Percentiles rank a stretch among this genome's conserved stretches.
Evolutionary conservation across 1,284 basidiomycete species (phyloP).

Genomic region (Mycosarcoma mackinlayi): DNA sequence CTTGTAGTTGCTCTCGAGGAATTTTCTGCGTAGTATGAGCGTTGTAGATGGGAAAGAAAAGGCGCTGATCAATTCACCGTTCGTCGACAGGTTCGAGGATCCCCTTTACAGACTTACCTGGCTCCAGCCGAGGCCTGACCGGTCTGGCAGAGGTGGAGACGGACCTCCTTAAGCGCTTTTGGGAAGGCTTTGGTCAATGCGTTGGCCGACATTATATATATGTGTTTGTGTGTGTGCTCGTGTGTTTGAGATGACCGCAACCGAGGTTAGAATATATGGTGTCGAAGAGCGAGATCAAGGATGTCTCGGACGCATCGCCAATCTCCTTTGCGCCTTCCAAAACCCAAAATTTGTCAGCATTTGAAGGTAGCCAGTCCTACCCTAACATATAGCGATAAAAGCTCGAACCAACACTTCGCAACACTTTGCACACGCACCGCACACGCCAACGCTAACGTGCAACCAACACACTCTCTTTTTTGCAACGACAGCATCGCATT

Average conservation of each 20-base stretch:
- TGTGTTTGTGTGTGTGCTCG: too few species aligned
- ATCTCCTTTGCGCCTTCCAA: neutral
- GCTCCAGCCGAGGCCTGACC: slow-evolving; percentile 62
- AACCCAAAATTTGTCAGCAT: slow-evolving; percentile 31
- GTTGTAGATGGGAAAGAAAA: too few species aligned
- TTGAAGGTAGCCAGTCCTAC: neutral
- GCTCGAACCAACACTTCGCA: slow-evolving; percentile 24
- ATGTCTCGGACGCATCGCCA: slow-evolving; percentile 2
- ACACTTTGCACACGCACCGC: neutral
- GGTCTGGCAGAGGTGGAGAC: slow-evolving; percentile 66
- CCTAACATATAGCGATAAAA: neutral
- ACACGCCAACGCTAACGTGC: neutral
- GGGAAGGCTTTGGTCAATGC: slow-evolving; percentile 61
- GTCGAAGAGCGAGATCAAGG: neutral
- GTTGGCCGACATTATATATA: slow-evolving; percentile 60
- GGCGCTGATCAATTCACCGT: slow-evolving; percentile 2
- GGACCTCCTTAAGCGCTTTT: slow-evolving; percentile 64
- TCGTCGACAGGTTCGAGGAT: neutral
- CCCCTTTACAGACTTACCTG: slow-evolving; percentile 52
- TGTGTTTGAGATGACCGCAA: slow-evolving; percentile 7
- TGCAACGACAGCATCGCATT: too few species aligned
- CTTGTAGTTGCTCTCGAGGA: slow-evolving; percentile 63
- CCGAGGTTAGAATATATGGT: neutral
- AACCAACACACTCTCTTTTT: too few species aligned
- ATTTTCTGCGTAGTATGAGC: slow-evolving; percentile 48